Conservation (phyloP, 2,329 filamentous ascomycete species). For the Beauveria scarabaeidicola region DNA sequence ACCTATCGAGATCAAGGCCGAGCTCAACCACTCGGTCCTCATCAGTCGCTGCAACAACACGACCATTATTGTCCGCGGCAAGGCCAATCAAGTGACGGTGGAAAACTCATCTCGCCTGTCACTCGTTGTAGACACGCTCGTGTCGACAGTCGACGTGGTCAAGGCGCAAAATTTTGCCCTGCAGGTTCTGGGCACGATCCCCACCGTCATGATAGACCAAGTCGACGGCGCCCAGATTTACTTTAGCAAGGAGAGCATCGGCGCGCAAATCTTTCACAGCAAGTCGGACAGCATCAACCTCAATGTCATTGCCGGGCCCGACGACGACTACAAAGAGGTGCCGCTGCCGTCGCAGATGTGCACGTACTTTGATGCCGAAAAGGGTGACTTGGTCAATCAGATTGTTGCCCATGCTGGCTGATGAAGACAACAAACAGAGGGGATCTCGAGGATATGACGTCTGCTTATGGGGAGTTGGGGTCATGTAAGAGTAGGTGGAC, state of each 20-base stretch:
- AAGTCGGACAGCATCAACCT: conserved; percentile 85
- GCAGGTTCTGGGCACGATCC: conserved; percentile 79
- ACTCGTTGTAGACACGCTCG: conserved; percentile 79
- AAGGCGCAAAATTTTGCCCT: conserved; percentile 91
- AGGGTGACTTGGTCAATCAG: conserved; percentile 76
- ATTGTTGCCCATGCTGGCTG: conserved; percentile 92
- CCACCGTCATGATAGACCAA: conserved; percentile 85
- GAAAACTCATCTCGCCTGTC: conserved; percentile 83
- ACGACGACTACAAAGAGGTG: conserved; percentile 79
- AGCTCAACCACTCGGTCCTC: conserved; percentile 79
- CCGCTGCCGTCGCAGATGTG: conserved; percentile 86
- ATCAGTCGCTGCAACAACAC: conserved; percentile 89
- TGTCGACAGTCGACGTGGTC: conserved; percentile 89
- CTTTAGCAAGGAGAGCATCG: conserved; percentile 68
- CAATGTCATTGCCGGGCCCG: conserved; percentile 61
- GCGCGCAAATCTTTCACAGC: conserved; percentile 78
- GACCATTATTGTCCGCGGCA: conserved; percentile 81
- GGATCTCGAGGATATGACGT: neutral
- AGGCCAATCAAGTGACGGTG: conserved; percentile 92
- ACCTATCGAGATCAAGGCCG: conserved; percentile 72
- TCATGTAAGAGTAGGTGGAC: conserved; percentile 4
- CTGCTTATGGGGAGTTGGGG: neutral
- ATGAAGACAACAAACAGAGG: neutral
- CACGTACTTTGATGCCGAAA: conserved; percentile 58
- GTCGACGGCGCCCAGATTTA: conserved; percentile 87